phyloP scores from a whole-genome alignment of 2,329 filamentous ascomycete genomes.

The Endoconidiophora laricicola region DNA sequence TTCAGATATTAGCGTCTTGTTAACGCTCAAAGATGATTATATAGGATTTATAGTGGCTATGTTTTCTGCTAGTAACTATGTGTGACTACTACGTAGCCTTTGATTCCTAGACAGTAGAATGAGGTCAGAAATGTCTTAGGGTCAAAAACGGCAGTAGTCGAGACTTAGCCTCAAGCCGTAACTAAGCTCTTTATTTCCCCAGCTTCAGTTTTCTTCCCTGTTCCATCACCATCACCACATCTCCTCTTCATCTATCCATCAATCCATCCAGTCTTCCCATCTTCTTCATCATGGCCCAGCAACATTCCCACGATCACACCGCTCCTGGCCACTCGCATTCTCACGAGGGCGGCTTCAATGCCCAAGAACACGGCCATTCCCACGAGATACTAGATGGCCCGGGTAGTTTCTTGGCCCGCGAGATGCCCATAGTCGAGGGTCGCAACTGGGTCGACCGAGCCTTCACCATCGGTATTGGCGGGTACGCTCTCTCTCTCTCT shows the following conservation, averaged over 20 bases:
- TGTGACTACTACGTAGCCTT: no score
- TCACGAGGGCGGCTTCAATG: slow-evolving; percentile 32
- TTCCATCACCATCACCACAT: no score
- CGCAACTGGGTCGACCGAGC: slow-evolving; percentile 76
- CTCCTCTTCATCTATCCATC: neutral
- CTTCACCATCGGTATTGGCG: slow-evolving; percentile 95
- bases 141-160: no score
- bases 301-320: slow-evolving; percentile 10
- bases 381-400: slow-evolving; percentile 93
- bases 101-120: no score
- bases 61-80: no score
- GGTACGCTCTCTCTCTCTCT: slow-evolving; percentile 36
- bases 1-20: no score
- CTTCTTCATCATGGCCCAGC: slow-evolving; percentile 1
- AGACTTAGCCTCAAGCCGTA: no score
- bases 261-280: neutral
- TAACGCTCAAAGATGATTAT: no score
- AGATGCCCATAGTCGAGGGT: slow-evolving; percentile 86
- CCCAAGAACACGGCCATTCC: slow-evolving; percentile 73
- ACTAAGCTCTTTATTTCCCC: no score
- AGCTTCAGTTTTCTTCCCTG: neutral
- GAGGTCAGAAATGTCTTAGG: no score
- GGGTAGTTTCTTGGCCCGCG: slow-evolving; percentile 72
- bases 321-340: slow-evolving; percentile 25
- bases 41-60: no score